phyloP scores from a whole-genome alignment of 1,284 basidiomycete species.

The Neotropicomus parvogracilis region DNA sequence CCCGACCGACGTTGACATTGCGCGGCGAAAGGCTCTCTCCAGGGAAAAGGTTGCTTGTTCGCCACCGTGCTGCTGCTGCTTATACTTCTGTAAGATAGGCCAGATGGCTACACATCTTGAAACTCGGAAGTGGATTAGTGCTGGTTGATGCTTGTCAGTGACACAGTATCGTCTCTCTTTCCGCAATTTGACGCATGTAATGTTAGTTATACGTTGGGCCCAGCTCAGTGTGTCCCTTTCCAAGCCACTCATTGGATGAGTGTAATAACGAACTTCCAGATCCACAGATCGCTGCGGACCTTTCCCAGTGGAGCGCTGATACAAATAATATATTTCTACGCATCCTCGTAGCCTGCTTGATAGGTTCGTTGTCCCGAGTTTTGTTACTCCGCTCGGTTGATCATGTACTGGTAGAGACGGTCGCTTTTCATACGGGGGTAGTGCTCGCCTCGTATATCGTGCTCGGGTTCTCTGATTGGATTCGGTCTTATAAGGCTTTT shows the following conservation, averaged over 20 bases:
- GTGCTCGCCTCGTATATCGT: conserved; percentile 53
- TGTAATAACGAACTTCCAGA: conserved; percentile 32
- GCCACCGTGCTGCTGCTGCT: not conserved
- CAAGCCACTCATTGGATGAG: not conserved
- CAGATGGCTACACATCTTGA: conserved; percentile 54
- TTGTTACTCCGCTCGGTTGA: not conserved
- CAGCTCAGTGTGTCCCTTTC: conserved; percentile 47
- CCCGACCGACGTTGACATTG: not conserved
- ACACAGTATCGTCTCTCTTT: not conserved
- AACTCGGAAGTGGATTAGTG: conserved; percentile 55
- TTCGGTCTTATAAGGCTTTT: conserved; percentile 22
- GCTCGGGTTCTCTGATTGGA: conserved; percentile 40
- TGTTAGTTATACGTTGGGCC: conserved; percentile 71
- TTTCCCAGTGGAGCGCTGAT: conserved; percentile 46
- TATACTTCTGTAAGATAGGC: conserved; percentile 44
- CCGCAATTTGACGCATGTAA: conserved; percentile 10
- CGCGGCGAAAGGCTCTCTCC: conserved; percentile 2
- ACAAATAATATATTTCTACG: conserved; percentile 50
- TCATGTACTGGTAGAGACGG: conserved; percentile 49
- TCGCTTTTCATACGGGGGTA: conserved; percentile 68
- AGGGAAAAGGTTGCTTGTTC: conserved; percentile 25
- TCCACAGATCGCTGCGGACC: conserved; percentile 33
- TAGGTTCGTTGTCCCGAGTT: conserved; percentile 40
- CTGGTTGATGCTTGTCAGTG: conserved; percentile 67
- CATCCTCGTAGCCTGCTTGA: conserved; percentile 59